These are phyloP conservation scores for Leucoagaricus sp. DNA, from an alignment of 1,284 basidiomycete species.

Conservation along the genomic window DNA sequence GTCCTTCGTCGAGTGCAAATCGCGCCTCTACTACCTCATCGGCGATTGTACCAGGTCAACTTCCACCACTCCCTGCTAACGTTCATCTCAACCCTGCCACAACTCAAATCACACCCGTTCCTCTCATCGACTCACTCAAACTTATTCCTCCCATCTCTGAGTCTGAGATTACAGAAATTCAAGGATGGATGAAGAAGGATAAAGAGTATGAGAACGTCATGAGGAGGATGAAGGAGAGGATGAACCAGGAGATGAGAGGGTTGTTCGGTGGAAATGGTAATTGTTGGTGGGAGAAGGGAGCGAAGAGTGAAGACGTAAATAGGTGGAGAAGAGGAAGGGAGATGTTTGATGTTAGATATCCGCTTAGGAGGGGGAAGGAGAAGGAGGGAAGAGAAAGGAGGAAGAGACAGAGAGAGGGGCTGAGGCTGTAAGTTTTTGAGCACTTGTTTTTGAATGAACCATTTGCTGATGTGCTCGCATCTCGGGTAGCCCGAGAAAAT, in stretches of 20 bases:
- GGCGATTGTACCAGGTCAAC: conserved; percentile 1
- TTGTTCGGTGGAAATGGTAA: conserved; percentile 26
- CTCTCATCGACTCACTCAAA: conserved; percentile 52
- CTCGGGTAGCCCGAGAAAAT: conserved; percentile 56
- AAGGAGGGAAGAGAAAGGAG: conserved; percentile 44
- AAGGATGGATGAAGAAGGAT: conserved; percentile 49
- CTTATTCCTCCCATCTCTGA: conserved; percentile 55
- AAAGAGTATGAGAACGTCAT: conserved; percentile 47
- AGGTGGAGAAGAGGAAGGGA: conserved; percentile 45
- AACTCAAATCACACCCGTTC: conserved; percentile 67
- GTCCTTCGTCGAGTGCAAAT: neutral
- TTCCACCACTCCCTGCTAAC: conserved; percentile 19
- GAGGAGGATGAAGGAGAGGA: conserved; percentile 45
- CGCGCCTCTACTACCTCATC: neutral
- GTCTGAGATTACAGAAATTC: conserved; percentile 38
- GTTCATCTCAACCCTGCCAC: conserved; percentile 58
- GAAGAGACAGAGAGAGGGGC: conserved; percentile 67
- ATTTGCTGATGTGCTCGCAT: conserved; percentile 14
- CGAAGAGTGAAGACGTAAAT: conserved; percentile 31
- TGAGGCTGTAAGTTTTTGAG: conserved; percentile 59
- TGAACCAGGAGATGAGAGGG: conserved; percentile 43
- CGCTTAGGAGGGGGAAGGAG: conserved; percentile 40
- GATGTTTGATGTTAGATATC: conserved; percentile 71
- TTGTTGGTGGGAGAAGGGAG: conserved; percentile 53
- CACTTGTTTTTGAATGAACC: conserved; percentile 19